phyloP scores from a whole-genome alignment of 352 stramenopile genomes.

The Blastocystis sp. region DNA sequence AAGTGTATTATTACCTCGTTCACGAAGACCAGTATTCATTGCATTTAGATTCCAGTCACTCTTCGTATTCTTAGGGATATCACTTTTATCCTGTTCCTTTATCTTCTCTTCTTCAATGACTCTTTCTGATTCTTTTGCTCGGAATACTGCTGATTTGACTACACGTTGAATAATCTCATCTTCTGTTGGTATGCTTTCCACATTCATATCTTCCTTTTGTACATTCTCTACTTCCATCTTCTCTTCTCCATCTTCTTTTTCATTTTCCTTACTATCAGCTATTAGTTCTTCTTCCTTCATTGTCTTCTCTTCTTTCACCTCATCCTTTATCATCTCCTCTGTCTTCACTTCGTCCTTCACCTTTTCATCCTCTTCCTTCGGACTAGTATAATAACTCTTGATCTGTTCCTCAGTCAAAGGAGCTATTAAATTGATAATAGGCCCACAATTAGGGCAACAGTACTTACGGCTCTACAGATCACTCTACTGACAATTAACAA shows the following conservation, averaged over 20 bases:
- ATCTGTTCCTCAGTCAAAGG: constrained; percentile 39
- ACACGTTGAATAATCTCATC: not conserved
- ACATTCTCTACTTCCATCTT: not conserved
- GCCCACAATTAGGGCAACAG: constrained; percentile 29
- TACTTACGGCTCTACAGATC: constrained; percentile 9
- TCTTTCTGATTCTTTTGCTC: no score
- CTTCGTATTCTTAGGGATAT: no score
- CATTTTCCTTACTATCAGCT: not conserved
- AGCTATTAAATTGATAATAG: constrained; percentile 46
- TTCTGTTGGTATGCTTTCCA: not conserved
- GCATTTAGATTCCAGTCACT: no score
- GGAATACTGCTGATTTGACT: no score
- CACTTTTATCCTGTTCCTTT: no score
- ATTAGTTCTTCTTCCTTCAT: not conserved
- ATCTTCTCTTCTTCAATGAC: no score
- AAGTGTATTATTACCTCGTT: not conserved
- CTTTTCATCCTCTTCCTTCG: not conserved
- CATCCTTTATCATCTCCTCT: not conserved
- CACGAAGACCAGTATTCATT: not conserved
- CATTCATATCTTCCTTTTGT: not conserved
- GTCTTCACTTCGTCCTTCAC: not conserved
- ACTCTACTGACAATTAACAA: not conserved
- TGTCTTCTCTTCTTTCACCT: not conserved
- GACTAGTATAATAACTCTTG: constrained; percentile 50
- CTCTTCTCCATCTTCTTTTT: not conserved